phyloP scores from a whole-genome alignment of 495 filamentous ascomycete genomes.

The Aspergillus sclerotiicarbonarius region DNA sequence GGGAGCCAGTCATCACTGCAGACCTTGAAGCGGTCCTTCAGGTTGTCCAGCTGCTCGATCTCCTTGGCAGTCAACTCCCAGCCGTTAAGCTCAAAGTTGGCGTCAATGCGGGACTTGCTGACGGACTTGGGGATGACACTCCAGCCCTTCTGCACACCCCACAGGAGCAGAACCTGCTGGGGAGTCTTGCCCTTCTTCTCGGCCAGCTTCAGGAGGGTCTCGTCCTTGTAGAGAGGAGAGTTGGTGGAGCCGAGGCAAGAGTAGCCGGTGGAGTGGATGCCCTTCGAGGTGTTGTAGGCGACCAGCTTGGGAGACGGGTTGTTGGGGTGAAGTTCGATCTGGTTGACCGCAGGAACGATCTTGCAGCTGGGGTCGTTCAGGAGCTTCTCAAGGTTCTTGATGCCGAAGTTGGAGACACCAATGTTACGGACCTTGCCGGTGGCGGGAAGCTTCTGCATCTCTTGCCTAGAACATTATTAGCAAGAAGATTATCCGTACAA shows the following conservation, averaged over 20 bases:
- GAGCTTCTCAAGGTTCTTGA: conserved; percentile 58
- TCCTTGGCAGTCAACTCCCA: conserved; percentile 66
- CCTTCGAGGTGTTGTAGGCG: conserved; percentile 65
- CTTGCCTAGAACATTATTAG: conserved; percentile 43
- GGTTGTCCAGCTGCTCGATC: conserved; percentile 56
- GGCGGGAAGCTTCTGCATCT: conserved; percentile 78
- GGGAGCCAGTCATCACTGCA: conserved; percentile 69
- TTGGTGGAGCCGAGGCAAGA: conserved; percentile 63
- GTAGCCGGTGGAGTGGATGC: conserved; percentile 68
- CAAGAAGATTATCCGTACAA: background rate
- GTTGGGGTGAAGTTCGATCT: conserved; percentile 88
- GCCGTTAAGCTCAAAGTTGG: conserved; percentile 64
- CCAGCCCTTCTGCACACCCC: conserved; percentile 72
- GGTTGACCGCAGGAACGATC: conserved; percentile 82
- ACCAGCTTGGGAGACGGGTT: conserved; percentile 77
- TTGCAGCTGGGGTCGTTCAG: conserved; percentile 52
- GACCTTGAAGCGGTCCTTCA: conserved; percentile 72
- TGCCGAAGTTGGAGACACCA: conserved; percentile 63
- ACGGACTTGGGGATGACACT: conserved; percentile 71
- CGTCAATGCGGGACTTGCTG: conserved; percentile 59
- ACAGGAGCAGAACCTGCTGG: conserved; percentile 65
- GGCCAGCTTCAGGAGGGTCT: conserved; percentile 57
- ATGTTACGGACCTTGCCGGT: conserved; percentile 77
- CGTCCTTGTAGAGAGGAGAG: conserved; percentile 56
- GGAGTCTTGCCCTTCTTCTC: conserved; percentile 64